Evolutionary conservation across 2,329 filamentous ascomycete genomes (phyloP), one percentile per base, ranked within the genome.

Genomic region (Beauveria australis): DNA sequence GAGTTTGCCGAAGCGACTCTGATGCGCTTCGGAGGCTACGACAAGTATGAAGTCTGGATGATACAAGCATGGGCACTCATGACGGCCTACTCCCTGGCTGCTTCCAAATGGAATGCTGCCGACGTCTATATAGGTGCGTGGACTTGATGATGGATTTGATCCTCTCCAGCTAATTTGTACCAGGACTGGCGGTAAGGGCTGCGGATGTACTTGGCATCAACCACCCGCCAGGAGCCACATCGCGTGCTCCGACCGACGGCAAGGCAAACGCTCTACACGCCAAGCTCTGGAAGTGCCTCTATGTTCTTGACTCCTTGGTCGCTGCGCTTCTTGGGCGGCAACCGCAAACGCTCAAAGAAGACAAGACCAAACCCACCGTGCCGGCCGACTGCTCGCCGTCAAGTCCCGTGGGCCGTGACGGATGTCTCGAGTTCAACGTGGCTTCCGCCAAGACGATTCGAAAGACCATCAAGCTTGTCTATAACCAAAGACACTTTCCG

Each of bases 11-110:
- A 81, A 64, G 76, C 74, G 47, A 72, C 87, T 18, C 73, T 73
- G 19, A 74, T 79, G 51, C 72, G 75, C 1, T 69, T 75, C 1
- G 70, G 73, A 3, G 77, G 82, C 0, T 80, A 86, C 53, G 84
- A 87, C 66, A 81, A 87, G 66, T 81, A 80, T 24, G 81, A 86
- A 60, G 81, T 88, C 61, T 87, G 84, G 81, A 83, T 83, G 14
- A 78, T 89, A 52, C 85, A 88, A 67, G 83, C 84, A 2, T 72
- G 88, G 48, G 72, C 83, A 0, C 72, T 89, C 41, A 87, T 88
- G 81, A 78, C 85, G 0, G 70, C 87, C 2, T 89, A 87, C 66
- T 84, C 82, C 79, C 72, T 89, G 18, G 77, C 80, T 2, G 78
- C 84, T 16, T 84, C 84, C 1, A 85, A 82, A 69, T 76, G 83